Base-by-base conservation (phyloP, 768 basidiomycete genomes). In the Daedaleopsis nitida region DNA sequence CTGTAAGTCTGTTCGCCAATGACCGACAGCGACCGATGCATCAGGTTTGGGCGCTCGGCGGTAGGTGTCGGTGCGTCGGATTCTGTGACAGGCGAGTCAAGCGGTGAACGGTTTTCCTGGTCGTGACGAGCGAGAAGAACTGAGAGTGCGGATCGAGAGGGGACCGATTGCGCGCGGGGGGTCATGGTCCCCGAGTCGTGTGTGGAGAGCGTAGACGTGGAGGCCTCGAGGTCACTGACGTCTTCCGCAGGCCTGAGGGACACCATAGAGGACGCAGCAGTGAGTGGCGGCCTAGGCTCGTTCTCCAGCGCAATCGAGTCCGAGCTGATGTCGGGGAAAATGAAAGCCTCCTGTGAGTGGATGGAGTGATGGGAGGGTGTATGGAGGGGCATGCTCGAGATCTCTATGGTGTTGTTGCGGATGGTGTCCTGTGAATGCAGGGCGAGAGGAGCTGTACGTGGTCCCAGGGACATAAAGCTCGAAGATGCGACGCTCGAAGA, bases 351-450 rank as follows among this genome's bases (percentile, higher is more conserved):
- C 65, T 69, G 58, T 8, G 67, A 69, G 17, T 60, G 68, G 21
- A 59, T 24, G 35, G 62, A 63, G 24, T 67, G 64, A 32, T 54
- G 57, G 52, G 62, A 64, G 14, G 67, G 65, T 4, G 73, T 66
- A 39, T 57, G 69, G 7, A 75, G 69, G 16, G 80, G 72, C 57
- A 75, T 47, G 5, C 81, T 74, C 71, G 89, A 88, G 3, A 92
- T 77, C 54, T 86, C 79, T 69, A 92, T 80, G 0, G 90, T 91
- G 63, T 76, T 80, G 37, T 83, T 77, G 17, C 91, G 84, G 61
- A 92, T 92, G 32, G 80, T 78, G 64, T 81, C 81, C 63, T 85
- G 86, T 1, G 85, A 84, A 66, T 86, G 88, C 10, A 82, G 76
- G 9, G 70, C 52, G 8, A 58, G 57, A 13, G 62, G 62, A 27